These are phyloP conservation scores for Nemania sp. DNA, from an alignment of 2,329 filamentous ascomycete genomes.

Conservation along the genomic window DNA sequence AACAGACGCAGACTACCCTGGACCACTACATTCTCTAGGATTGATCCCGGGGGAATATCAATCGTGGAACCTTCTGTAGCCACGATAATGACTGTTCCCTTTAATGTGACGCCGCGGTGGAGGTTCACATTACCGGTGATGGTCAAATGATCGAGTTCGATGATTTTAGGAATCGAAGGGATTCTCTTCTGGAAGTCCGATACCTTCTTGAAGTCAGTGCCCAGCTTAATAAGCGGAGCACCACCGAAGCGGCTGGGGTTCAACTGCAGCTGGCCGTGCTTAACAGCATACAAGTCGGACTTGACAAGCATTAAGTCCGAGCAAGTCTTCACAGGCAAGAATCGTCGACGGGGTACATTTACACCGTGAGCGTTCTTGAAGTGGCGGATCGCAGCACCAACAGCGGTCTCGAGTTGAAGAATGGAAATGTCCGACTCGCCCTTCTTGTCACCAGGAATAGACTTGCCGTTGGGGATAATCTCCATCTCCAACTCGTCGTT, in stretches of 20 bases:
- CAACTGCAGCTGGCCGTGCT: slow-evolving; percentile 98
- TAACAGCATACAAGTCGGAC: slow-evolving; percentile 97
- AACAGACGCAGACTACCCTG: slow-evolving; percentile 89
- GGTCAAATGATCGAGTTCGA: slow-evolving; percentile 93
- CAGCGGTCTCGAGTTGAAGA: slow-evolving; percentile 97
- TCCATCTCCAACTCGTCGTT: slow-evolving; percentile 99
- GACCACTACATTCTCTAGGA: slow-evolving; percentile 98
- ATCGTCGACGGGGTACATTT: slow-evolving; percentile 96
- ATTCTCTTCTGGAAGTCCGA: slow-evolving; percentile 94
- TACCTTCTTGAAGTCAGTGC: slow-evolving; percentile 99
- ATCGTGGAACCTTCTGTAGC: slow-evolving; percentile 98
- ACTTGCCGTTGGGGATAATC: slow-evolving; percentile 99
- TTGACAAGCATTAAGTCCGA: slow-evolving; percentile 99
- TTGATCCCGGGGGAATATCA: slow-evolving; percentile 94
- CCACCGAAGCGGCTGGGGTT: slow-evolving; percentile 96
- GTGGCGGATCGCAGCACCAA: slow-evolving; percentile 97
- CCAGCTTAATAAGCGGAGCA: slow-evolving; percentile 98
- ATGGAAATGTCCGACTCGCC: slow-evolving; percentile 98
- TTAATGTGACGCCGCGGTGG: slow-evolving; percentile 92
- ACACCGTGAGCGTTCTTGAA: slow-evolving; percentile 99
- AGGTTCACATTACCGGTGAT: slow-evolving; percentile 98
- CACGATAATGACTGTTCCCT: slow-evolving; percentile 99
- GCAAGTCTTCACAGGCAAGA: slow-evolving; percentile 99
- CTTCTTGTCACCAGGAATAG: slow-evolving; percentile 99
- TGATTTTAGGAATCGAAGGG: slow-evolving; percentile 87